phyloP scores from a whole-genome alignment of 2,329 filamentous ascomycete genomes.

The Fusarium annulatum region DNA sequence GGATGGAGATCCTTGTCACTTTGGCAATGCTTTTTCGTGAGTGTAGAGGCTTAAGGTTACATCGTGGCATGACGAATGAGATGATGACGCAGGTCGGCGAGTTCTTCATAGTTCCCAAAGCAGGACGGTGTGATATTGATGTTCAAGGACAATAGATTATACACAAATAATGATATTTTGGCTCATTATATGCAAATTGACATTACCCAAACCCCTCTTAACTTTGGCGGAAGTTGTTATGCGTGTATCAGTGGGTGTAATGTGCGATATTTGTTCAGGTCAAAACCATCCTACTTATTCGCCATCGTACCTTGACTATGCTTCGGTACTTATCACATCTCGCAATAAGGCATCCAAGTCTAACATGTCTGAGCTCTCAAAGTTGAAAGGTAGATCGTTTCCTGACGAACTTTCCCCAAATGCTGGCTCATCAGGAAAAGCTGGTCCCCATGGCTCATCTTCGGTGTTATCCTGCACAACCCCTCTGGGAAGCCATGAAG shows the following conservation, averaged over 20 bases:
- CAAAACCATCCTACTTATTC: accelerated
- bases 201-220: background rate
- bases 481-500: no score
- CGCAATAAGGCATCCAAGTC: background rate
- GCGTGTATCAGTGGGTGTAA: background rate
- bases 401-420: background rate
- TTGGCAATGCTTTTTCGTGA: background rate
- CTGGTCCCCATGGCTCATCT: background rate
- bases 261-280: background rate
- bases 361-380: background rate
- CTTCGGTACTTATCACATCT: background rate
- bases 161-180: no score
- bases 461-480: no score
- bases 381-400: accelerated
- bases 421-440: background rate
- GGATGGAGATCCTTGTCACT: conserved; percentile 1
- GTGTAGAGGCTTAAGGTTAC: background rate
- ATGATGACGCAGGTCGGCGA: conserved; percentile 6
- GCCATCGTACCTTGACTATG: background rate
- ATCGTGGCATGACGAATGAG: background rate
- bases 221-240: background rate
- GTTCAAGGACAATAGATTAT: accelerated
- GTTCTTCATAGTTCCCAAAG: conserved; percentile 6
- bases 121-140: background rate
- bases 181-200: background rate